Conservation (phyloP, 1,139 yeast species). For the Blastobotrys raffinosifermentans region DNA sequence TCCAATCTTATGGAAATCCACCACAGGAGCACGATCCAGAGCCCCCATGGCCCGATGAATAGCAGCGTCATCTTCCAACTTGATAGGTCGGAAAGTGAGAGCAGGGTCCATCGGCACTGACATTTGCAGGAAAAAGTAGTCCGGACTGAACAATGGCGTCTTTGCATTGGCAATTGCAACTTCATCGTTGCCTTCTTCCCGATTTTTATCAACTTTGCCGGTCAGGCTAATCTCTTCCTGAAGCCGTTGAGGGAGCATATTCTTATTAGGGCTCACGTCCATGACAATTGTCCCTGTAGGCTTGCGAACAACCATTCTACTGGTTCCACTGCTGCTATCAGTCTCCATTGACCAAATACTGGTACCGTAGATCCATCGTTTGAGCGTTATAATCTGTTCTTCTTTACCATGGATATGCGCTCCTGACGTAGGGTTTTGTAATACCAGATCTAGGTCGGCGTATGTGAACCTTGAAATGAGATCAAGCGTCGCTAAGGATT, state of each 20-base stretch:
- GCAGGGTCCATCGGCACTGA: constrained; percentile 31
- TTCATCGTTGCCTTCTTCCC: constrained; percentile 8
- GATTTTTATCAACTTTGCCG: constrained; percentile 1
- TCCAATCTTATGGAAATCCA: constrained; percentile 76
- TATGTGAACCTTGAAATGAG: constrained; percentile 62
- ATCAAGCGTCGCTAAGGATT: constrained; percentile 61
- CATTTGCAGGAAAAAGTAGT: constrained; percentile 40
- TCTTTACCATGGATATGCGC: no score
- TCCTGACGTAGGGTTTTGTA: constrained; percentile 30
- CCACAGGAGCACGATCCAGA: constrained; percentile 72
- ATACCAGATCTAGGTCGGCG: constrained; percentile 54
- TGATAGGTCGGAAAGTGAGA: constrained; percentile 33
- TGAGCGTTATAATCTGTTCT: no score
- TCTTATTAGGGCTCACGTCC: constrained; percentile 41
- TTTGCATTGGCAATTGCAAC: constrained; percentile 5
- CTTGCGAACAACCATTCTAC: constrained; percentile 50
- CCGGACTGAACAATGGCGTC: constrained; percentile 35
- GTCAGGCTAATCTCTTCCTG: constrained; percentile 13
- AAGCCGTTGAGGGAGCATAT: constrained; percentile 36
- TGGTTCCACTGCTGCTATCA: constrained; percentile 46
- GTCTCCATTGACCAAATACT: constrained; percentile 56
- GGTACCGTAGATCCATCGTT: constrained; percentile 59
- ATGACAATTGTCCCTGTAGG: constrained; percentile 62
- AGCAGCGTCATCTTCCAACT: constrained; percentile 44
- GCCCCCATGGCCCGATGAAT: constrained; percentile 55